phyloP scores from a whole-genome alignment of 225 moss, liverwort and hornwort genomes.

The Marchantia paleacea region DNA sequence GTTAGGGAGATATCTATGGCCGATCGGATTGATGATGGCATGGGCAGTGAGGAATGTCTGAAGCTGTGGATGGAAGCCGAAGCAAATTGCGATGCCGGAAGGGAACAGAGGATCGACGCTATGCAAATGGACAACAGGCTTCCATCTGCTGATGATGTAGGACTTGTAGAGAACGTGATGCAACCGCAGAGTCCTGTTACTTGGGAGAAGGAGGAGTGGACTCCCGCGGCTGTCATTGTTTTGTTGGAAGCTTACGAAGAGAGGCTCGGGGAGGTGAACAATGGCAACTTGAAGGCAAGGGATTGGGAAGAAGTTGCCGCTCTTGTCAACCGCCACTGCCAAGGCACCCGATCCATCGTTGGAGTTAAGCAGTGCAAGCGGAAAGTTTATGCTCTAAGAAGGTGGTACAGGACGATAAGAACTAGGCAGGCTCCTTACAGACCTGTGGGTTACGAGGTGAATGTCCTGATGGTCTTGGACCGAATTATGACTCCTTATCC shows the following conservation, averaged over 20 bases:
- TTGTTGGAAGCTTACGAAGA: constrained; percentile 40
- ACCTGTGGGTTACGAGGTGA: constrained; percentile 19
- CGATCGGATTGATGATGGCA: constrained; percentile 10
- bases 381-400: constrained; percentile 36
- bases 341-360: constrained; percentile 7
- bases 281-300: constrained; percentile 33
- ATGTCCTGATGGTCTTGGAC: constrained; percentile 23
- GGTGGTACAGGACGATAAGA: constrained; percentile 31
- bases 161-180: constrained; percentile 10
- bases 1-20: constrained; percentile 23
- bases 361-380: constrained; percentile 35
- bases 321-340: constrained; percentile 28
- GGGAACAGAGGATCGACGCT: neutral
- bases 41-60: constrained; percentile 28
- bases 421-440: constrained; percentile 20
- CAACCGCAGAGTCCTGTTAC: neutral
- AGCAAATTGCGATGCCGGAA: constrained; percentile 24
- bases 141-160: neutral
- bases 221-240: constrained; percentile 18
- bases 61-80: constrained; percentile 39
- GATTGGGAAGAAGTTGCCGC: constrained; percentile 41
- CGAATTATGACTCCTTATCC: constrained; percentile 29
- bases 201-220: constrained; percentile 38
- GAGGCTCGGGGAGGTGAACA: constrained; percentile 28
- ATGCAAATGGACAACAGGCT: neutral